Percentiles rank a stretch among this genome's conserved stretches.
phyloP scores from a whole-genome alignment of 2,329 filamentous ascomycete genomes.

The Onygenales sp. region DNA sequence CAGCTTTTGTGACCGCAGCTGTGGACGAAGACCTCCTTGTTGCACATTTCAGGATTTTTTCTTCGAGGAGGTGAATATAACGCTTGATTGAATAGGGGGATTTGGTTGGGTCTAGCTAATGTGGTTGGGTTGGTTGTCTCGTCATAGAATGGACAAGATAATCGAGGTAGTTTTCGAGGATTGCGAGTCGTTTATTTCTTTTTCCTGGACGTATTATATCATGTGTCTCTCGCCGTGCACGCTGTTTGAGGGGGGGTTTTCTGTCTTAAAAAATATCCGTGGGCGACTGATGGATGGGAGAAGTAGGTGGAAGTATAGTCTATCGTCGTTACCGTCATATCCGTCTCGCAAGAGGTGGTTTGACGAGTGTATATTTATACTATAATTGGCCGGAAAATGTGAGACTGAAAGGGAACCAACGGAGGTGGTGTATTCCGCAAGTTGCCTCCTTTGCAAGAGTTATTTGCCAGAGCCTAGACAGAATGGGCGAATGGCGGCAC shows the following conservation, averaged over 20 bases:
- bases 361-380: neutral
- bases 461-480: neutral
- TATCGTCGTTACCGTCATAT: neutral
- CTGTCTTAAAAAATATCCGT: neutral
- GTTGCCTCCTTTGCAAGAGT: neutral
- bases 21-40: conserved; percentile 12
- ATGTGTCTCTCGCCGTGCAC: neutral
- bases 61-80: neutral
- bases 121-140: neutral
- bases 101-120: neutral
- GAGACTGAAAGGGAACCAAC: neutral
- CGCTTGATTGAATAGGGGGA: neutral
- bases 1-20: conserved; percentile 12
- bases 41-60: conserved; percentile 7
- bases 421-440: neutral
- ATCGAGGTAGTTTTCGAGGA: neutral
- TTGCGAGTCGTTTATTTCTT: neutral
- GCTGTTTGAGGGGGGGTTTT: neutral
- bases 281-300: neutral
- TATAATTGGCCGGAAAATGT: neutral
- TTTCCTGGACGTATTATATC: neutral
- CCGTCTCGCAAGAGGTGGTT: neutral
- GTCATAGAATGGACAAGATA: neutral
- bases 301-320: neutral
- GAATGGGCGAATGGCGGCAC: neutral